These are phyloP conservation scores for Monascus ruber DNA, from an alignment of 2,329 filamentous ascomycete genomes.

Conservation along the genomic window DNA sequence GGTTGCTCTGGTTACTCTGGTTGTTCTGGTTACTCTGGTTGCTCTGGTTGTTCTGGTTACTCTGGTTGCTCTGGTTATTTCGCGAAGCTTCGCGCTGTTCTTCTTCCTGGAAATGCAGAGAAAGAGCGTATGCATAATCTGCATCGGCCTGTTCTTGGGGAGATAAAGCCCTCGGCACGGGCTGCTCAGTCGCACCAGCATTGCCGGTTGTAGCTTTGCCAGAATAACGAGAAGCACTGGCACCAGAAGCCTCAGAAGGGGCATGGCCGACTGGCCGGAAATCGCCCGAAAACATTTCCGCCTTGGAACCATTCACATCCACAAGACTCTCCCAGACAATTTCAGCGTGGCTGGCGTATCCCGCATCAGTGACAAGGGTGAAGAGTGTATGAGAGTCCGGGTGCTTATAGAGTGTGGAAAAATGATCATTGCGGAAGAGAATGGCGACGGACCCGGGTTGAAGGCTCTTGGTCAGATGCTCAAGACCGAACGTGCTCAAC, in stretches of 20 bases:
- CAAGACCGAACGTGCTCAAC: conserved; percentile 68
- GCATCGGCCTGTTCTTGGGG: conserved; percentile 56
- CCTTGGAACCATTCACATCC: conserved; percentile 72
- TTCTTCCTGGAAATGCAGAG: conserved; percentile 88
- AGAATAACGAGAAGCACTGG: conserved; percentile 15
- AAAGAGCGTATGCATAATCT: conserved; percentile 77
- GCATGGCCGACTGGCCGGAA: conserved; percentile 69
- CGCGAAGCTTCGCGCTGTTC: conserved; percentile 53
- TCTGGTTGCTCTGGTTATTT: conserved; percentile 26
- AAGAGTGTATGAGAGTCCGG: conserved; percentile 64
- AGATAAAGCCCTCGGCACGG: conserved; percentile 8
- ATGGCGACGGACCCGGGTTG: conserved; percentile 74
- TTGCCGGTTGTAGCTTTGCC: conserved; percentile 10
- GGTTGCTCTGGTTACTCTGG: too few species aligned
- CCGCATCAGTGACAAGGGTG: conserved; percentile 83
- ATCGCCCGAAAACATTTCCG: conserved; percentile 81
- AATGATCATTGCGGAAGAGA: conserved; percentile 93
- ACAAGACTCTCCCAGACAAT: conserved; percentile 92
- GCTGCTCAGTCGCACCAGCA: conserved; percentile 5
- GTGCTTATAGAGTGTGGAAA: conserved; percentile 85
- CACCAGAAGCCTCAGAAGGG: conserved; percentile 16
- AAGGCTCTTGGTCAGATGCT: conserved; percentile 59
- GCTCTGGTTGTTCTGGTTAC: too few species aligned
- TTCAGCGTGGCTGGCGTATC: conserved; percentile 77
- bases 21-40: too few species aligned